phyloP scores from a whole-genome alignment of 1,284 basidiomycete species.

The Ceratobasidium sp. region DNA sequence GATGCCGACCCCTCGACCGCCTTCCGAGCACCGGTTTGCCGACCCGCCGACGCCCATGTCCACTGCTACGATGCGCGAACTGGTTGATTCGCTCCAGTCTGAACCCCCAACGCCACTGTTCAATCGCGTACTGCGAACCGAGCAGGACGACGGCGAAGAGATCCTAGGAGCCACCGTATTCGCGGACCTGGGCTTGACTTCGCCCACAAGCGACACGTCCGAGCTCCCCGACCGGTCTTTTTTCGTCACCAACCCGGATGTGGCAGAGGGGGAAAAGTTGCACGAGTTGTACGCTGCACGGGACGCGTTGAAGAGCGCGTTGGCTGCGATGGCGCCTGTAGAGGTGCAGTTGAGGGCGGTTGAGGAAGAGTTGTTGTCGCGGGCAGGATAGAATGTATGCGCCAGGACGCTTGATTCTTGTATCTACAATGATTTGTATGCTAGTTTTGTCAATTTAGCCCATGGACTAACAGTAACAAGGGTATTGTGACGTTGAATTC shows the following conservation, averaged over 20 bases:
- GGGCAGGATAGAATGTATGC: constrained; percentile 3
- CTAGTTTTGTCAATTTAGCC: background rate
- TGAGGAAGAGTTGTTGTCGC: constrained; percentile 16
- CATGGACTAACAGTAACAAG: no score
- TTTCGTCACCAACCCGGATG: constrained; percentile 23
- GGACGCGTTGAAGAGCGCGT: constrained; percentile 24
- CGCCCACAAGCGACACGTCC: background rate
- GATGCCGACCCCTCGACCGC: constrained; percentile 37
- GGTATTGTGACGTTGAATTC: no score
- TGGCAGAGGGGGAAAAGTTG: background rate
- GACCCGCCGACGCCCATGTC: background rate
- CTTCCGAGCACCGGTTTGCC: background rate
- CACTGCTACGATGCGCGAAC: constrained; percentile 5
- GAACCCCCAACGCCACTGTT: constrained; percentile 21
- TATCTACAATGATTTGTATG: background rate
- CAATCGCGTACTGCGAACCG: background rate
- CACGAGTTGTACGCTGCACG: constrained; percentile 26
- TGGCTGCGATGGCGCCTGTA: constrained; percentile 38
- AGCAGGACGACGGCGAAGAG: background rate
- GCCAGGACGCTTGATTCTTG: constrained; percentile 5
- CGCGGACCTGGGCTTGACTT: background rate
- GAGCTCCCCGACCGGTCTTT: background rate
- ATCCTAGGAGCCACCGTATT: background rate
- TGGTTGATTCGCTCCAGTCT: constrained; percentile 27
- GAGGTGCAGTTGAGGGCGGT: constrained; percentile 22